A percentile compares a stretch with the other conserved stretches of the same genome.
Conservation (phyloP, 208 protist genomes). For the Leptomonas seymouri region DNA sequence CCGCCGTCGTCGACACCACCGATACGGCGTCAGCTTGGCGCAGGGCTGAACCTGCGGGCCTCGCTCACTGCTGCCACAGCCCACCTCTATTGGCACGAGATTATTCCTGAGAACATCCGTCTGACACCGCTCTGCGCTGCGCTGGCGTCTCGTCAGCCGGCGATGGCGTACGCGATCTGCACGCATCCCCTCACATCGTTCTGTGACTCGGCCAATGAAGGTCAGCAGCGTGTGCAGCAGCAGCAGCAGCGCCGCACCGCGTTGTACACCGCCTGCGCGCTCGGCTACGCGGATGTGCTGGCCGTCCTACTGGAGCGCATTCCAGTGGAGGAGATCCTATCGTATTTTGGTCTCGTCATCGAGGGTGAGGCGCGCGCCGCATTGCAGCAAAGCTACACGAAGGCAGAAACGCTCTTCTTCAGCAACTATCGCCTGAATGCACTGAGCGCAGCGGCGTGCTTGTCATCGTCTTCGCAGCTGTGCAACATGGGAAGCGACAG, state of each 20-base stretch:
- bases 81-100: slow-evolving; percentile 33
- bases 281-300: slow-evolving; percentile 73
- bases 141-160: slow-evolving; percentile 50
- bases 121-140: slow-evolving; percentile 69
- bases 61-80: neutral
- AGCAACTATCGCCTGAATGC: slow-evolving; percentile 20
- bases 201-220: slow-evolving; percentile 16
- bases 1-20: no score
- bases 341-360: slow-evolving; percentile 52
- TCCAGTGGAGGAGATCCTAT: slow-evolving; percentile 60
- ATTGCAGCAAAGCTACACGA: slow-evolving; percentile 27
- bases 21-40: slow-evolving; percentile 15
- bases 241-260: slow-evolving; percentile 58
- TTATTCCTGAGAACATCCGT: slow-evolving; percentile 57
- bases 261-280: slow-evolving; percentile 57
- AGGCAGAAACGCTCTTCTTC: slow-evolving; percentile 17
- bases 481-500: neutral
- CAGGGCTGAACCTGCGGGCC: slow-evolving; percentile 6
- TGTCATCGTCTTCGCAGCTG: neutral
- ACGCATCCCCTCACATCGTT: slow-evolving; percentile 64
- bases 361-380: slow-evolving; percentile 35
- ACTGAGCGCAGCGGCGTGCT: neutral
- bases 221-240: slow-evolving; percentile 16
- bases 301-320: slow-evolving; percentile 77
- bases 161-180: slow-evolving; percentile 68